Evolutionary conservation across 768 basidiomycete genomes (phyloP), one percentile per base, ranked within the genome.

Genomic region (Candolleomyces eurysporus): DNA sequence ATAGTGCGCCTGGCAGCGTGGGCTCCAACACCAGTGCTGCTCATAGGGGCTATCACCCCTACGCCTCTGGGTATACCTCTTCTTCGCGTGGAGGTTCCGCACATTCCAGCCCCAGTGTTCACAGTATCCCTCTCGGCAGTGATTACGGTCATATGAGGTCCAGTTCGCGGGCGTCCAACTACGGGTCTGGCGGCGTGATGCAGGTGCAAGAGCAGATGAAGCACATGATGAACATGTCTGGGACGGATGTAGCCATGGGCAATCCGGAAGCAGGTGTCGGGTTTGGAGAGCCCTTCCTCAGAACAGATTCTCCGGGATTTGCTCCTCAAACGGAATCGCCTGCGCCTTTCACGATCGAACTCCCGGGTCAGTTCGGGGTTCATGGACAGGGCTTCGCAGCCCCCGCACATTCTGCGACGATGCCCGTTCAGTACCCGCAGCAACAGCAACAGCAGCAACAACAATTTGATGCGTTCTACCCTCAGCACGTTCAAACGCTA

Each of bases 31-130:
- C 71, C 16, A 76, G 74, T 58, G 46, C 58, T 69, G 68, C 74
- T 67, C 65, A 72, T 61, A 77, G 85, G 56, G 80, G 82, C 51
- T 84, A 86, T 64, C 84, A 88, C 68, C 80, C 88, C 21, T 87
- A 87, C 56, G 82, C 79, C 11, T 66, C 69, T 57, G 80, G 79
- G 56, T 70, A 71, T 22, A 70, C 71, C 43, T 72, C 54, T 11
- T 57, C 73, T 26, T 76, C 78, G n/a, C 65, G 79, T 21, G 66
- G 75, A 5, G 73, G 75, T 21, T 81, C 79, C 56, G 74, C 79
- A 3, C 78, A 79, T 56, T 80, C 78, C 48, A 82, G 82, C 60
- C 80, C 81, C 17, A 76, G 76, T 63, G 73, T 75, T 54, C 77
- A 76, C 64, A 66, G 74, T 22, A 65, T 81, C 8, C 76, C 78